Conservation (phyloP, 305 asterid species). For the Rubia balearica region DNA sequence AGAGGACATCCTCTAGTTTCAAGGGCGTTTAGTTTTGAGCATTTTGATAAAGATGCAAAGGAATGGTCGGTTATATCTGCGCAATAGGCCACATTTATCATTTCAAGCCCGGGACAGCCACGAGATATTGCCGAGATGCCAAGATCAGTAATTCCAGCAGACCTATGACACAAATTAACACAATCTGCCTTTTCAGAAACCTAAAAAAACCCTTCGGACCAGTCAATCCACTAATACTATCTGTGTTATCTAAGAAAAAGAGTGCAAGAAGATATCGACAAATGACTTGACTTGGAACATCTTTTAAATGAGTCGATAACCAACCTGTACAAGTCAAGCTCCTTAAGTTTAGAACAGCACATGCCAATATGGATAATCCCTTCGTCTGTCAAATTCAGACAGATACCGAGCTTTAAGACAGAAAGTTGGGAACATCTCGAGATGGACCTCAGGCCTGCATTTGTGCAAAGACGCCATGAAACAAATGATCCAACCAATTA, state of each 20-base stretch:
- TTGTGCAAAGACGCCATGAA: conserved; percentile 8
- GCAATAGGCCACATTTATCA: conserved; percentile 68
- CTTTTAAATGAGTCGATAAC: background rate
- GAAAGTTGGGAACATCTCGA: conserved; percentile 56
- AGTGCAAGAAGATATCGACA: background rate
- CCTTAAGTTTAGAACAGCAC: conserved; percentile 64
- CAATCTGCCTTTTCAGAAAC: background rate
- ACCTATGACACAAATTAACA: conserved; percentile 33
- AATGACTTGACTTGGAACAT: background rate
- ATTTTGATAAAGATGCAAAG: conserved; percentile 57
- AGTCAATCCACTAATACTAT: background rate
- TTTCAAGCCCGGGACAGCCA: conserved; percentile 64
- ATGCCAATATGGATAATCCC: conserved; percentile 68
- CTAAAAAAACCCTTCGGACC: background rate
- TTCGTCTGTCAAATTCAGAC: conserved; percentile 60
- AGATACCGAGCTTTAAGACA: conserved; percentile 71
- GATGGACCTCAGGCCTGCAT: conserved; percentile 61
- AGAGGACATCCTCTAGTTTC: conserved; percentile 83
- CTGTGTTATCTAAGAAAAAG: background rate
- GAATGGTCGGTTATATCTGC: conserved; percentile 52
- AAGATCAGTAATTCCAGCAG: conserved; percentile 62
- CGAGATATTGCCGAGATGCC: conserved; percentile 51
- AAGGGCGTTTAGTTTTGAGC: conserved; percentile 56
- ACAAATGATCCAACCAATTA: conserved; percentile 1
- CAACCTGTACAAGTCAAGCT: conserved; percentile 84